Evolutionary conservation across 139 green algal genomes (phyloP).

Genomic region (Marvania coccoides): DNA sequence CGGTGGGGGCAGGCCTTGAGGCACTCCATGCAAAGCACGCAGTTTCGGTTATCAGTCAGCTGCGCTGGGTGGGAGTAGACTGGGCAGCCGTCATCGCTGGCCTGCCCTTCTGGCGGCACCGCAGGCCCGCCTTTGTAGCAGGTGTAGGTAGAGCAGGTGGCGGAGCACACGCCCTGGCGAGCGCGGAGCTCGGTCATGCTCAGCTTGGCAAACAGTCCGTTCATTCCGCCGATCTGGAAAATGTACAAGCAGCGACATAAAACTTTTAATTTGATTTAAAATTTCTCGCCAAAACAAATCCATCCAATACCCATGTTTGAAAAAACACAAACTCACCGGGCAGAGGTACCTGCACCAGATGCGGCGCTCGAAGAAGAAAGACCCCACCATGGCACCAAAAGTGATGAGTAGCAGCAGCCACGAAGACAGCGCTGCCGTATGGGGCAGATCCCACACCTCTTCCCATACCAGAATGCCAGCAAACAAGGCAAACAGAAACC

Average conservation of each 20-base stretch:
- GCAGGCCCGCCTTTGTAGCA: slow-evolving; percentile 64
- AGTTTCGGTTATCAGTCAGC: slow-evolving; percentile 70
- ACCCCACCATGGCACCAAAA: slow-evolving; percentile 56
- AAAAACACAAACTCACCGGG: not conserved
- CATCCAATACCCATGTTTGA: not conserved
- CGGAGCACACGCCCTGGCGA: slow-evolving; percentile 67
- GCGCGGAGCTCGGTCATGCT: slow-evolving; percentile 68
- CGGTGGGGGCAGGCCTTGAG: slow-evolving; percentile 56
- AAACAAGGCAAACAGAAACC: slow-evolving; percentile 5
- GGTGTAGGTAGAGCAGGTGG: slow-evolving; percentile 58
- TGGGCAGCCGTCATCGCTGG: slow-evolving; percentile 51
- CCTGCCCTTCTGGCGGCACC: slow-evolving; percentile 41
- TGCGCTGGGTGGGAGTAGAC: slow-evolving; percentile 67
- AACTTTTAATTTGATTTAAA: too few species aligned
- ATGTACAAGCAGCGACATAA: slow-evolving; percentile 37
- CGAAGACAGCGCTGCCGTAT: slow-evolving; percentile 56
- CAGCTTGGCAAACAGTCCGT: slow-evolving; percentile 81
- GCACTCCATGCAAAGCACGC: slow-evolving; percentile 68
- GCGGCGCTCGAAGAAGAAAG: slow-evolving; percentile 58
- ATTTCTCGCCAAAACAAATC: too few species aligned
- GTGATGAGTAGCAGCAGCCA: slow-evolving; percentile 84
- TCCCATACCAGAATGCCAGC: slow-evolving; percentile 73
- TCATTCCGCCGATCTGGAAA: slow-evolving; percentile 85
- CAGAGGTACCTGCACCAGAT: slow-evolving; percentile 58
- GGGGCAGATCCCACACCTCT: slow-evolving; percentile 72